Evolutionary conservation across 352 stramenopile genomes (phyloP), one percentile per base, ranked within the genome.

Genomic region (Phytophthora citricola): DNA sequence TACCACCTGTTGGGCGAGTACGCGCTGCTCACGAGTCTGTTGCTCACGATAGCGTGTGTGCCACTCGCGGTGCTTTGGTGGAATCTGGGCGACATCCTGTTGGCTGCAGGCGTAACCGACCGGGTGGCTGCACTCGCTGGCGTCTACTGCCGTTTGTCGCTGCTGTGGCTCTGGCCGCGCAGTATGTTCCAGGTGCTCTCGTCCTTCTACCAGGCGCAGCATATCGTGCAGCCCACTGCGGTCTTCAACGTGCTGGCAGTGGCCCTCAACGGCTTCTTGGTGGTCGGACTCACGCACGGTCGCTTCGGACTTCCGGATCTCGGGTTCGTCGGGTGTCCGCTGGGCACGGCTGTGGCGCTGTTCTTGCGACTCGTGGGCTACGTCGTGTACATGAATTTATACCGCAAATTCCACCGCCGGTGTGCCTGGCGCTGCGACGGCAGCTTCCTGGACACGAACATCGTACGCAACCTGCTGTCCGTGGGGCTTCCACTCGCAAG

Each of bases 171-270:
- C 32, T 94, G 79, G 80, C 88, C 88, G n/a, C 83, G 85, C 54
- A 83, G 81, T 52, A 89, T 92, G 74, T 93, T 91, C 57, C 83
- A 91, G 51, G 76, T 87, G 57, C 67, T 95, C 20, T 78, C 77
- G 20, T 83, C 78, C 46, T 97, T 88, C 69, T 93, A 94, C 64
- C 80, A 95, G 57, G 78, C 87, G 47, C 90, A 94, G 63, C 82
- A 91, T 53, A 89, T 93, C 48, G 85, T 95, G 26, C 51, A 92
- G 14, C 88, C 86, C 29, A 90, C 83, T 6, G 78, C 87, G 1
- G 50, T 66, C 17, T 81, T 89, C 70, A 93, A 92, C 63, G 57
- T 76, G 26, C 29, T 81, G 14, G 70, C 82, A 0, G 80, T 97
- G 14, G 57, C 63, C n/a, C 50, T 93, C 54, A 95, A 93, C 65